A percentile compares a stretch with the other conserved stretches of the same genome.
Evolutionary conservation across 345 rosid genomes (phyloP).

Genomic region (Populus alba): DNA sequence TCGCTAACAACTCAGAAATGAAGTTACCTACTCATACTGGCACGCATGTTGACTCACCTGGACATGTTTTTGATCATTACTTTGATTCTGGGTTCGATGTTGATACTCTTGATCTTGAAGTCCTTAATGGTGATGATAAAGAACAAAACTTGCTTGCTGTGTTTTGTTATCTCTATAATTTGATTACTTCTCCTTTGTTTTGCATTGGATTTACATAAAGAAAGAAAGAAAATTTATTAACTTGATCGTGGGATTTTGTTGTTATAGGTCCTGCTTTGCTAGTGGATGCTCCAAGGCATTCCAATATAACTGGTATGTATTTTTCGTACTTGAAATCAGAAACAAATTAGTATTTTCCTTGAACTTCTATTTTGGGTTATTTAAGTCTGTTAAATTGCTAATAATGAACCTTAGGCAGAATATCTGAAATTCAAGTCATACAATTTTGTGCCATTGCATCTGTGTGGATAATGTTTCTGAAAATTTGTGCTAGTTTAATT

Average conservation of each 20-base stretch:
- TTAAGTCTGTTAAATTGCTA: not conserved
- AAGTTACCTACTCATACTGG: constrained; percentile 78
- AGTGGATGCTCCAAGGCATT: constrained; percentile 60
- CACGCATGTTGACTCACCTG: constrained; percentile 90
- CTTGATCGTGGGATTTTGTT: not conserved
- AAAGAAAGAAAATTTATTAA: not conserved
- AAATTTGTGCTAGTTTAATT: not conserved
- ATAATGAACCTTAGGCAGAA: too few relatives aligned
- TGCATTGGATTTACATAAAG: too few relatives aligned
- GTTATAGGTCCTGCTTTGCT: constrained; percentile 49
- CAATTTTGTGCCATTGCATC: not conserved
- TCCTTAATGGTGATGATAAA: constrained; percentile 44
- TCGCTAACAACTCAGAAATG: constrained; percentile 68
- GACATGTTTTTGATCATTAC: constrained; percentile 69
- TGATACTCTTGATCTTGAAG: constrained; percentile 68
- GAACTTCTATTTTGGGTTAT: not conserved
- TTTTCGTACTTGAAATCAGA: not conserved
- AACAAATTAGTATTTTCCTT: too few relatives aligned
- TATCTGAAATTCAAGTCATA: too few relatives aligned
- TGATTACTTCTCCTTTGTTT: too few relatives aligned
- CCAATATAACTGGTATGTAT: constrained; percentile 61
- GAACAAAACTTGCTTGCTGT: not conserved
- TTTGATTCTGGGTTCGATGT: constrained; percentile 85
- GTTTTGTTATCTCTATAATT: too few relatives aligned
- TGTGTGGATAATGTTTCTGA: not conserved